Evolutionary conservation across 2,329 filamentous ascomycete genomes (phyloP), one percentile per base, ranked within the genome.

Genomic region (Alternaria triticina): DNA sequence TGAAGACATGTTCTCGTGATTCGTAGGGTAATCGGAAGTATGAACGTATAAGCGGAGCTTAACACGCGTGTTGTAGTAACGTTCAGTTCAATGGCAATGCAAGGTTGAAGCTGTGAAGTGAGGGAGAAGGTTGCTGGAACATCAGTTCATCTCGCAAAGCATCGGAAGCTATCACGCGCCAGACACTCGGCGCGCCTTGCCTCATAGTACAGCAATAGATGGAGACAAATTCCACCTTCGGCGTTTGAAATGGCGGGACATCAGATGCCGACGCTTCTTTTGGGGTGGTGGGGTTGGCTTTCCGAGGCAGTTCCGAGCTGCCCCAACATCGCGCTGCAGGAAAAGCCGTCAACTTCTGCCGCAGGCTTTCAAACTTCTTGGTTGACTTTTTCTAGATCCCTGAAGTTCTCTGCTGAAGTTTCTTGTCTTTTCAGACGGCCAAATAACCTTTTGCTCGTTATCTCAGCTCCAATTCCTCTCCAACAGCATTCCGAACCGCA

Each of bases 201-300:
- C 70, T 70, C 68, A 64, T 62, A 66, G 65, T 57, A 62, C 62
- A 65, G 57, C 61, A 62, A 61, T 64, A 63, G 63, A 63, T 72
- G 70, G 74, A 68, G 69, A 70, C 43, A 70, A 74, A 68, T 74
- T 66, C 70, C 73, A 61, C 61, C 60, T 66, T 75, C 74, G 74
- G 75, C 72, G 33, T 76, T 69, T 77, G 74, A 69, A 65, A 67
- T 65, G 54, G 65, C 69, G 70, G 67, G 66, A 73, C 63, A 63
- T 67, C 72, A 76, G 65, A 71, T 54, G 70, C 74, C 74, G 74
- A 75, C 49, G 62, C 59, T n/a, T 52, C 28, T 0, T 20, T 33
- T 40, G 8, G 33, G 49, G 51, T 55, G 56, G 66, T 67, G 72
- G 70, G 70, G 72, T 73, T 64, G 61, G 27, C 64, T 65, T 74